phyloP scores from a whole-genome alignment of 73 alveolate genomes.

The Effrenium voratum region DNA sequence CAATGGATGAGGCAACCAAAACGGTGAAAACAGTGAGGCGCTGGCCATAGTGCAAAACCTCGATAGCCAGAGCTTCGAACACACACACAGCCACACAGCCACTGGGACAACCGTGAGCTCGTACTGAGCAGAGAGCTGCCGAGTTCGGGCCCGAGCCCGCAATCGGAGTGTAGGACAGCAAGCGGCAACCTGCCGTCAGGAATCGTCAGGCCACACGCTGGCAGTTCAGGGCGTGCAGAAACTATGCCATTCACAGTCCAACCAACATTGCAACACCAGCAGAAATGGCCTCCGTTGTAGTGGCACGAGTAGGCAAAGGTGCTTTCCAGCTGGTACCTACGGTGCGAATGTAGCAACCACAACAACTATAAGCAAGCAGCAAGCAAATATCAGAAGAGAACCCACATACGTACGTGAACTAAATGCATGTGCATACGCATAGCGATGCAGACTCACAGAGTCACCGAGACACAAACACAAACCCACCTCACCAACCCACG shows the following conservation, averaged over 20 bases:
- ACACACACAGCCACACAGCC: no score
- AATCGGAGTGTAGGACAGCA: slow-evolving; percentile 84
- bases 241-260: neutral
- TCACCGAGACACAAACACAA: neutral
- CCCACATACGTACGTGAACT: neutral
- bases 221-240: neutral
- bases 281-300: slow-evolving; percentile 55
- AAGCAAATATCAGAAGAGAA: neutral
- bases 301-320: slow-evolving; percentile 90
- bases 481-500: no score
- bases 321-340: slow-evolving; percentile 82
- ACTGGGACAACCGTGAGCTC: no score
- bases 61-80: no score
- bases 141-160: slow-evolving; percentile 92
- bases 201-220: neutral
- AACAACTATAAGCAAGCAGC: neutral
- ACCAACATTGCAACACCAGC: neutral
- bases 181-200: slow-evolving; percentile 40
- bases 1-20: no score
- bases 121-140: slow-evolving; percentile 11
- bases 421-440: neutral
- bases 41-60: no score
- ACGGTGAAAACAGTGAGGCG: no score
- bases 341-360: neutral
- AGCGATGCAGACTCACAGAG: neutral